These are phyloP conservation scores for Chaetomiaceae sp. DNA, from an alignment of 2,329 filamentous ascomycete genomes.

Conservation along the genomic window DNA sequence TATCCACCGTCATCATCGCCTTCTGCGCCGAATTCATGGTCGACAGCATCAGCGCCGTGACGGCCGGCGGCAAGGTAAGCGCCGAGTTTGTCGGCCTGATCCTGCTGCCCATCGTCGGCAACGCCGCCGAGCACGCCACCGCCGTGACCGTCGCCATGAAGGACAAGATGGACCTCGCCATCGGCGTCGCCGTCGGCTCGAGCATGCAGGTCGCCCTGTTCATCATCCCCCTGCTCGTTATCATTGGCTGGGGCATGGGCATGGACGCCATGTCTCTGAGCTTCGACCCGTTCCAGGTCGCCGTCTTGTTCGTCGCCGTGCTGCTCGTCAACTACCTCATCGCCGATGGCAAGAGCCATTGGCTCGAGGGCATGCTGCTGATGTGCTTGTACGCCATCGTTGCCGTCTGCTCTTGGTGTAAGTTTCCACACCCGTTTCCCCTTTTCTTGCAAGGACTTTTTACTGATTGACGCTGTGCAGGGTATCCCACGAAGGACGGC, in stretches of 20 bases:
- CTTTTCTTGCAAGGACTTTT: neutral
- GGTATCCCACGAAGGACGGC: slow-evolving; percentile 18
- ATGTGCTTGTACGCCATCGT: slow-evolving; percentile 79
- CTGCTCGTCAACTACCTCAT: slow-evolving; percentile 85
- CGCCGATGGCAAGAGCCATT: slow-evolving; percentile 76
- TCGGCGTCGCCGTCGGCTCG: slow-evolving; percentile 73
- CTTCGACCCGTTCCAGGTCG: slow-evolving; percentile 86
- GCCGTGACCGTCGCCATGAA: slow-evolving; percentile 75
- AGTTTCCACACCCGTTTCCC: slow-evolving; percentile 29
- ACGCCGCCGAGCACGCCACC: slow-evolving; percentile 76
- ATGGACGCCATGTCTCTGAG: slow-evolving; percentile 71
- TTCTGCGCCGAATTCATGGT: slow-evolving; percentile 79
- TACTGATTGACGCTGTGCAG: slow-evolving; percentile 5
- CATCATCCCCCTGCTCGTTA: slow-evolving; percentile 69
- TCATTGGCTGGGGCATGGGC: slow-evolving; percentile 73
- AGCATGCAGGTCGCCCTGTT: slow-evolving; percentile 79
- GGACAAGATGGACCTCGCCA: slow-evolving; percentile 81
- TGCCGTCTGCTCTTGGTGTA: slow-evolving; percentile 61
- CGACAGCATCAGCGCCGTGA: slow-evolving; percentile 64
- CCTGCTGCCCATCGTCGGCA: slow-evolving; percentile 76
- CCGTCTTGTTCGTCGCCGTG: slow-evolving; percentile 76
- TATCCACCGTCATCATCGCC: slow-evolving; percentile 66
- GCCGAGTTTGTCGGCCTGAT: slow-evolving; percentile 77
- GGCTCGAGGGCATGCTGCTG: slow-evolving; percentile 71
- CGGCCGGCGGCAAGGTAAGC: slow-evolving; percentile 53